Evolutionary conservation across 1,284 basidiomycete species (phyloP), one percentile per base, ranked within the genome.

Genomic region (Austroboletus novae-zelandiae): DNA sequence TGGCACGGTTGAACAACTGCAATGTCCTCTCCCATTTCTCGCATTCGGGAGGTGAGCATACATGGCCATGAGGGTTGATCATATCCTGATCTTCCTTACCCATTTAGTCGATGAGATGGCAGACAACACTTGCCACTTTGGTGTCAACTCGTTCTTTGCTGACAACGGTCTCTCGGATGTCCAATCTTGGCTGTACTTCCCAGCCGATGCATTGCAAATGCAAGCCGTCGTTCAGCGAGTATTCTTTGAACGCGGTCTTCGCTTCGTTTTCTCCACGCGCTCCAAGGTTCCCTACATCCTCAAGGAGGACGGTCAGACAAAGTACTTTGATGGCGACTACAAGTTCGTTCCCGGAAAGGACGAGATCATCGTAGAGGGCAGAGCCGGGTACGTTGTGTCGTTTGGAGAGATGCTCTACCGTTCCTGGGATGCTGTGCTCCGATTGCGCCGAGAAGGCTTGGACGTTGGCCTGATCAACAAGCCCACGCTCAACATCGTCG

Each of bases 11-110:
- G 62, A 92, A 92, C 70, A 79, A 86, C 62, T 89, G 88, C 74
- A 93, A 93, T 63, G 83, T 93, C 15, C 78, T 93, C 29, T 86
- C 78, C 62, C 90, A 93, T 71, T 93, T 92, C 74, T 92, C 89
- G 23, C 91, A 93, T 71, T 86, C 89, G 32, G 91, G 90, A 63
- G 86, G 86, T 79, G 64, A 57, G 75, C 70, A 18, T 47, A 45
- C 45, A 34, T 46, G 29, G 23, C 40, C 34, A 14, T 45, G 9
- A 23, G n/a, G 20, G 5, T 5, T 4, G 34, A 20, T 46, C n/a
- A 15, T 52, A 15, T 35, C 14, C 43, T 45, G 40, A 51, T 8
- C 40, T 46, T 8, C 11, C 23, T 48, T 5, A 3, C 14, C 29
- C 40, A 52, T 50, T 3, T 50, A 82, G 83, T 86, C 51, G 84